phyloP scores from a whole-genome alignment of 768 basidiomycete species.

The Dioszegia crocea region DNA sequence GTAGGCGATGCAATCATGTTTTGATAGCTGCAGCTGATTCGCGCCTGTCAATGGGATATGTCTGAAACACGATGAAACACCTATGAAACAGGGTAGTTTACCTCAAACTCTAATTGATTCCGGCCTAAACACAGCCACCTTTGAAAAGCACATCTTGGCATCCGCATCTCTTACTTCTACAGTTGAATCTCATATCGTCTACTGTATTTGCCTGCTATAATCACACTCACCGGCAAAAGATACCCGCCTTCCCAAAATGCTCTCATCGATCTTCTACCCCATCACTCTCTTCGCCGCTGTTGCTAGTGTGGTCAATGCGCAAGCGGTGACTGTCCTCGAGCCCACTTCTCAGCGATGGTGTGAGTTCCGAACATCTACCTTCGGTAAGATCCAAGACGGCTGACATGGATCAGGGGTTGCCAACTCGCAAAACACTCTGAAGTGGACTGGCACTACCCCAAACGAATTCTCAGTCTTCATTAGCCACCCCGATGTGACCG shows the following conservation, averaged over 20 bases:
- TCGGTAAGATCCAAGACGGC: background rate
- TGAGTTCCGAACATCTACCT: conserved; percentile 9
- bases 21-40: too few relatives aligned
- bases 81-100: too few relatives aligned
- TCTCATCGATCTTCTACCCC: background rate
- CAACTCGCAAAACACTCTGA: conserved; percentile 37
- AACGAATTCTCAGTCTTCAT: conserved; percentile 44
- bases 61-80: background rate
- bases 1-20: too few relatives aligned
- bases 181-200: too few relatives aligned
- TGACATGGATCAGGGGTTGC: conserved; percentile 29
- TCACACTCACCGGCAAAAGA: background rate
- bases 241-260: background rate
- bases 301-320: background rate
- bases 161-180: background rate
- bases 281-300: background rate
- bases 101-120: too few relatives aligned
- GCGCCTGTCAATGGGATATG: too few relatives aligned
- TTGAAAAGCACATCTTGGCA: background rate
- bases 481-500: conserved; percentile 21
- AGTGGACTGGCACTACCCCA: conserved; percentile 29
- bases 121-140: too few relatives aligned
- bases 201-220: background rate
- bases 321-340: conserved; percentile 17
- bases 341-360: conserved; percentile 32